These are phyloP conservation scores for Sporothrix schenckii DNA, from an alignment of 2,329 filamentous ascomycete genomes.

Conservation along the genomic window DNA sequence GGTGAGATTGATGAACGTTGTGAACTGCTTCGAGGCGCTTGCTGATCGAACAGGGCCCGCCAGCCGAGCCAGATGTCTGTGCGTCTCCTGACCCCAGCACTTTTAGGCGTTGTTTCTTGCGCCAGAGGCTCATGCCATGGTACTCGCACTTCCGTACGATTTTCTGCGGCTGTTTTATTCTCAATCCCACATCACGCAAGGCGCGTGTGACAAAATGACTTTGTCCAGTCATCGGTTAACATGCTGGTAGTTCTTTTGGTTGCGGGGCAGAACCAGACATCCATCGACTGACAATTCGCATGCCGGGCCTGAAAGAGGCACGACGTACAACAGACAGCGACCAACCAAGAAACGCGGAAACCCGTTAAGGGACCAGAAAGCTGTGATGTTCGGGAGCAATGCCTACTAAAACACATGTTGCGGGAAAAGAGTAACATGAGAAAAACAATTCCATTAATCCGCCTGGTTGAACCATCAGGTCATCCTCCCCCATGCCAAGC, in stretches of 20 bases:
- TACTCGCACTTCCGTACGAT: slow-evolving; percentile 13
- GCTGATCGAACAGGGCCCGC: slow-evolving; percentile 35
- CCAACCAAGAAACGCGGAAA: slow-evolving; percentile 13
- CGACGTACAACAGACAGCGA: background rate
- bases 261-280: slow-evolving; percentile 25
- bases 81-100: slow-evolving; percentile 35
- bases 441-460: slow-evolving; percentile 24
- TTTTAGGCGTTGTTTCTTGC: slow-evolving; percentile 22
- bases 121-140: background rate
- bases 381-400: slow-evolving; percentile 32
- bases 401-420: slow-evolving; percentile 33
- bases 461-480: background rate
- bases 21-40: slow-evolving; percentile 34
- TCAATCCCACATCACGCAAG: slow-evolving; percentile 38
- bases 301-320: background rate
- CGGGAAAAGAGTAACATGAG: slow-evolving; percentile 26
- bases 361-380: slow-evolving; percentile 24
- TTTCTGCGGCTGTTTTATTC: slow-evolving; percentile 16
- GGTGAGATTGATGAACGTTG: slow-evolving; percentile 33
- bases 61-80: slow-evolving; percentile 41
- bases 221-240: background rate
- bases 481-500: slow-evolving; percentile 12
- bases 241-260: background rate
- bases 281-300: background rate
- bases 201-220: slow-evolving; percentile 38